Evolutionary conservation across 768 basidiomycete genomes (phyloP), one percentile per base, ranked within the genome.

Genomic region (Strobilomyces dryophilus): DNA sequence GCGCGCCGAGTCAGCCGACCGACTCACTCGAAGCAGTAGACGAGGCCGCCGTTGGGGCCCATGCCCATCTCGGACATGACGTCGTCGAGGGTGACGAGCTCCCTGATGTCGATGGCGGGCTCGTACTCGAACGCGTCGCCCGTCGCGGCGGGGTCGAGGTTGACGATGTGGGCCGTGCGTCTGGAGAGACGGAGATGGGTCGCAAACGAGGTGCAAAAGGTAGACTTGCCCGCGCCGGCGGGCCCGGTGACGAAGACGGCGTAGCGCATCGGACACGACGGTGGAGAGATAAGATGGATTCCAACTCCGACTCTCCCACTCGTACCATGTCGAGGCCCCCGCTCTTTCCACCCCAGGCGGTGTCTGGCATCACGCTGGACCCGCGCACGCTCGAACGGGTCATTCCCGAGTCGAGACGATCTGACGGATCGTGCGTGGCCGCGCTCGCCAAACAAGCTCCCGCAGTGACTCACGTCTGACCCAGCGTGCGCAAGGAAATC

Each of bases 21-120:
- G 70, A 85, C 93, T 86, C 81, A 98, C 97, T 99, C 97, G 71
- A 99, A 99, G 75, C 97, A 98, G 67, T 98, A 98, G 52, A 99
- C 84, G 48, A 99, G 76, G 5, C 95, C 97, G 10, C 97, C 97
- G 63, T 99, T 99, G 0, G 97, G 97, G 3, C 97, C 97, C 72
- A 93, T 93, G 36, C 84, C 87, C 58, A 97, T 79, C 72, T 99
- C 97, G 24, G 77, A 79, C 97, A 98, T 98, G 58, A 95, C 93
- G 73, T 99, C 97, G 54, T 97, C 84, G 47, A 99, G 73, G 52
- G 86, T 89, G 63, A 99, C 83, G 47, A 99, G 78, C 62, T 98
- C 91, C 52, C 85, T 82, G 71, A 99, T 98, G 73, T 99, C 95
- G 57, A 99, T 89, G 14, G 80, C 80, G 1, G 97, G 97, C 54